phyloP scores from a whole-genome alignment of 768 basidiomycete species.

The Cyclocybe aegerita region DNA sequence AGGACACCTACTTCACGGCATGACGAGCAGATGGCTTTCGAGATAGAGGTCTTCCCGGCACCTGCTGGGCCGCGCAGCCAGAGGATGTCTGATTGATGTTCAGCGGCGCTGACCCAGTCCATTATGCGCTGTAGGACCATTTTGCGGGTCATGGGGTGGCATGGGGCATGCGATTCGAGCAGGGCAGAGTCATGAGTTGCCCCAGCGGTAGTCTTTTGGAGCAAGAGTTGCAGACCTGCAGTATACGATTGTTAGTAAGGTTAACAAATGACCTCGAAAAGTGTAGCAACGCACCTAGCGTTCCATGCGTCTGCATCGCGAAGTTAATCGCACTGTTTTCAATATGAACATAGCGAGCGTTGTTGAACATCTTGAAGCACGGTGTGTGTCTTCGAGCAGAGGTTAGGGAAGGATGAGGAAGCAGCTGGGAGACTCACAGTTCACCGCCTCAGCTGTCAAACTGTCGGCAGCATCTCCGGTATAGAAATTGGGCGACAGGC shows the following conservation, averaged over 20 bases:
- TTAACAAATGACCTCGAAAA: neutral
- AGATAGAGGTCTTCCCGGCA: slow-evolving; percentile 25
- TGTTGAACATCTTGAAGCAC: neutral
- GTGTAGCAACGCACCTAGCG: neutral
- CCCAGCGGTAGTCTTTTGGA: slow-evolving; percentile 1
- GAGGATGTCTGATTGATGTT: neutral
- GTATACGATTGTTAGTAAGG: neutral
- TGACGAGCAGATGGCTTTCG: slow-evolving; percentile 27
- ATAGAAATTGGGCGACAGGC: no score
- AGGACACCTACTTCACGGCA: neutral
- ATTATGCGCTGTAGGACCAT: slow-evolving; percentile 6
- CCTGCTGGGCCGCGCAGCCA: slow-evolving; percentile 25
- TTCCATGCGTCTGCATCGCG: neutral
- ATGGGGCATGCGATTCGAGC: slow-evolving; percentile 9
- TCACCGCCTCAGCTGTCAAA: no score
- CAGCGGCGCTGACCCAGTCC: slow-evolving; percentile 7
- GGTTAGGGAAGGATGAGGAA: no score
- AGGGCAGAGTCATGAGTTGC: slow-evolving; percentile 14
- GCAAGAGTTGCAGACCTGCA: neutral
- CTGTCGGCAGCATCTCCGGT: no score
- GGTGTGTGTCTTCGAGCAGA: no score
- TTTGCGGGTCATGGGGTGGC: slow-evolving; percentile 12
- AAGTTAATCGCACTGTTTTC: neutral
- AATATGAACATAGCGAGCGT: neutral
- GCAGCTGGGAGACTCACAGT: no score